Conservation (phyloP, 2,329 filamentous ascomycete species). For the Ustilaginoidea virens region DNA sequence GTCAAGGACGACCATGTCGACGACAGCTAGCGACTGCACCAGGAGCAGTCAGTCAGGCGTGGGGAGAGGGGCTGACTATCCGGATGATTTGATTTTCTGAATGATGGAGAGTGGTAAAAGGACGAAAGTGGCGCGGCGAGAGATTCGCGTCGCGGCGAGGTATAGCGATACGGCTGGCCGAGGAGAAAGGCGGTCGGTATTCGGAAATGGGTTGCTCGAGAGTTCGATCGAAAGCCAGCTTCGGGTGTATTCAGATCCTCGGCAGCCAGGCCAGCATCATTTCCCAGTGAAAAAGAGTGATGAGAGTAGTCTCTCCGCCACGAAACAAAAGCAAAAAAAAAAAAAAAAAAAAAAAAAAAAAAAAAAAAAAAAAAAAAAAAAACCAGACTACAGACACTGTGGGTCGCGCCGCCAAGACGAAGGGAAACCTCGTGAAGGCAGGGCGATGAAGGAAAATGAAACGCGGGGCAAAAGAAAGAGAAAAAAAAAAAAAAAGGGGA, state of each 20-base stretch:
- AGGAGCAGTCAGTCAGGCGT: conserved; percentile 1
- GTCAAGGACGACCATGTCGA: conserved; percentile 30
- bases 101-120: neutral
- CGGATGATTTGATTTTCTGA: neutral
- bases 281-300: no score
- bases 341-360: no score
- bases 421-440: no score
- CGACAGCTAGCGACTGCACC: conserved; percentile 13
- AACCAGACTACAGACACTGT: no score
- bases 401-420: no score
- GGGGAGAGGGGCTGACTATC: neutral
- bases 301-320: no score
- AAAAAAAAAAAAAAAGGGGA: no score
- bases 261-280: conserved; percentile 3
- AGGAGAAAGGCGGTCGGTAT: neutral
- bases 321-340: no score
- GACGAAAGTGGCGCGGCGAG: conserved; percentile 1
- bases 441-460: no score
- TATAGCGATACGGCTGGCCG: conserved; percentile 1
- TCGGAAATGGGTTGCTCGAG: neutral
- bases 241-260: neutral
- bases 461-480: no score
- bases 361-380: no score
- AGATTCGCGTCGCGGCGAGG: conserved; percentile 2
- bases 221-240: conserved; percentile 1